Evolutionary conservation across 176 grass and related monocot genomes (phyloP).

Genomic region (Zoysia pacifica): DNA sequence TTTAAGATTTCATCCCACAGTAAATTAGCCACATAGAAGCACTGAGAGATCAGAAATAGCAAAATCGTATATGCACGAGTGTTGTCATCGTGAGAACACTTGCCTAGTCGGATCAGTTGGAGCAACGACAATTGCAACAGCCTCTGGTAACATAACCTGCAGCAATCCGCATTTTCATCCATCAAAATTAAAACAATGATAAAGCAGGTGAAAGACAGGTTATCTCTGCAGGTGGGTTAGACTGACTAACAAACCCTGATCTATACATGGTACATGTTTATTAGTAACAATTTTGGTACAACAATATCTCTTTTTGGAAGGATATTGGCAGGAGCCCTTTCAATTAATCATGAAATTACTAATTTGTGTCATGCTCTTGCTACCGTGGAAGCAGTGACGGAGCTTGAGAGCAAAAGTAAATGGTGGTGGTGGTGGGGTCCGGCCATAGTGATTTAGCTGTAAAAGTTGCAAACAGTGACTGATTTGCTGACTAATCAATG

Average conservation of each 20-base stretch:
- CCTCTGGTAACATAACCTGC: constrained; percentile 95
- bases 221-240: neutral
- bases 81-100: constrained; percentile 20
- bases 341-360: too few species aligned
- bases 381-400: neutral
- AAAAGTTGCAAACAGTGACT: too few species aligned
- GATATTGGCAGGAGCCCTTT: neutral
- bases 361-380: neutral
- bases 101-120: constrained; percentile 88
- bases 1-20: constrained; percentile 30
- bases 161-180: constrained; percentile 12
- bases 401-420: too few species aligned
- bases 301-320: neutral
- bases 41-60: neutral
- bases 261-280: constrained; percentile 4
- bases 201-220: constrained; percentile 11
- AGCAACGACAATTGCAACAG: constrained; percentile 90
- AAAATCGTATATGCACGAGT: neutral
- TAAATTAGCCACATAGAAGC: constrained; percentile 5
- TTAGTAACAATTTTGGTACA: neutral
- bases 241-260: neutral
- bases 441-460: too few species aligned
- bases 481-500: too few species aligned
- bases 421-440: too few species aligned
- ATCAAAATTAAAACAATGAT: neutral